Conservation (phyloP, 805 yeast species). For the Candida corydali region DNA sequence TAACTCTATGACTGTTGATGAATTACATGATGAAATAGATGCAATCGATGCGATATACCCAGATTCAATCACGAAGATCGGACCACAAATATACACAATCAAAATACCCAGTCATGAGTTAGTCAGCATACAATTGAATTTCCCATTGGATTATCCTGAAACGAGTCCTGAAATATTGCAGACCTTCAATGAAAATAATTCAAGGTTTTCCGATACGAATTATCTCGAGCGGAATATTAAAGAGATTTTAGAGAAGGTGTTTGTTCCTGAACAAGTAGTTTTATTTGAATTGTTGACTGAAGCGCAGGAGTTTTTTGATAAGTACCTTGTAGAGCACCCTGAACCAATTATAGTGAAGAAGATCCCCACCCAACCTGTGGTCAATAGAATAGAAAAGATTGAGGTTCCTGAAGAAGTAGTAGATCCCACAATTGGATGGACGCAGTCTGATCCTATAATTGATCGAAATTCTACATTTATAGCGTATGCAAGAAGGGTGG, state of each 20-base stretch:
- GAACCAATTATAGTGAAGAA: constrained; percentile 22
- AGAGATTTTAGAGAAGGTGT: constrained; percentile 52
- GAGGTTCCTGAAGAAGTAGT: background rate
- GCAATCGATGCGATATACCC: constrained; percentile 90
- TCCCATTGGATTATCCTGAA: constrained; percentile 69
- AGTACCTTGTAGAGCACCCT: constrained; percentile 16
- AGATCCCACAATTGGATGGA: constrained; percentile 71
- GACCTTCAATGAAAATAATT: constrained; percentile 35
- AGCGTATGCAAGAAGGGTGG: constrained; percentile 64
- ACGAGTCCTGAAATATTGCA: constrained; percentile 62
- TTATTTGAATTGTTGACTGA: constrained; percentile 75
- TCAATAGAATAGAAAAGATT: background rate
- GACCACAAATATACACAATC: constrained; percentile 41
- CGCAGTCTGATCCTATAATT: constrained; percentile 64
- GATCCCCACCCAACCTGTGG: constrained; percentile 31
- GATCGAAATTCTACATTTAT: constrained; percentile 87
- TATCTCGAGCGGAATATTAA: constrained; percentile 46
- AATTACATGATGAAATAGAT: constrained; percentile 65
- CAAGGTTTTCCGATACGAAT: constrained; percentile 35
- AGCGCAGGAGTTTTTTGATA: constrained; percentile 45
- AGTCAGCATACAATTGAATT: constrained; percentile 60
- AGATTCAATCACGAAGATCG: constrained; percentile 41
- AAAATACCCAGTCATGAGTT: constrained; percentile 60
- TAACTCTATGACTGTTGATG: constrained; percentile 27
- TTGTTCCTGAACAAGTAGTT: constrained; percentile 61